These are phyloP conservation scores for Plasmodium gonderi DNA, from an alignment of 169 alveolate species.

Conservation along the genomic window DNA sequence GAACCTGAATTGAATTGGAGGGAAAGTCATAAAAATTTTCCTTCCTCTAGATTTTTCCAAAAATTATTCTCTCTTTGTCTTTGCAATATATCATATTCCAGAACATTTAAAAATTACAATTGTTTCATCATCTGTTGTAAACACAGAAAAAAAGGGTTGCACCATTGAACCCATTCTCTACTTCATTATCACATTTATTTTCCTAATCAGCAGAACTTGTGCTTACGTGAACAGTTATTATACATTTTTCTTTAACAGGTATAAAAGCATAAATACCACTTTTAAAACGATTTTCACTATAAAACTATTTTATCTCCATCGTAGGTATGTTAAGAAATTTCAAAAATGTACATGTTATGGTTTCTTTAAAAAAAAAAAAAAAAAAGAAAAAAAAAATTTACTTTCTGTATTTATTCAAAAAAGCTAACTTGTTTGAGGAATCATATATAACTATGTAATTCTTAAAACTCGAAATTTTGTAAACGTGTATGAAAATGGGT, in stretches of 20 bases:
- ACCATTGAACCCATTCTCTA: neutral
- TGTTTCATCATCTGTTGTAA: conserved; percentile 1
- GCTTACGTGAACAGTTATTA: conserved; percentile 1
- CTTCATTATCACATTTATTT: neutral
- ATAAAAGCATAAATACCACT: conserved; percentile 25
- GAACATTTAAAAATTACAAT: conserved; percentile 31
- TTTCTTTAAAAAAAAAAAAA: too few species aligned
- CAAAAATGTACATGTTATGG: neutral
- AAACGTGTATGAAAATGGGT: neutral
- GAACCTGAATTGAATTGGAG: neutral
- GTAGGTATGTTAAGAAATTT: neutral
- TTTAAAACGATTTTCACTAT: neutral
- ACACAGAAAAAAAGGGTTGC: conserved; percentile 16
- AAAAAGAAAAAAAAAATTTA: too few species aligned
- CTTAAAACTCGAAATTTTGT: neutral
- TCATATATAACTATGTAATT: neutral
- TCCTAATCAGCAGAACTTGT: conserved; percentile 1
- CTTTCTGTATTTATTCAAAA: too few species aligned
- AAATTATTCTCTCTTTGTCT: neutral
- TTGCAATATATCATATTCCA: conserved; percentile 2
- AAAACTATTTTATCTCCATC: neutral
- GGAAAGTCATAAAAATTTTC: neutral
- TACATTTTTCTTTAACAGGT: conserved; percentile 6
- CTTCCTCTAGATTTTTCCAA: neutral
- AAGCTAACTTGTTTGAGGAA: too few species aligned